Base-by-base conservation (phyloP, 352 stramenopile genomes). In the Pythium folliculosum region DNA sequence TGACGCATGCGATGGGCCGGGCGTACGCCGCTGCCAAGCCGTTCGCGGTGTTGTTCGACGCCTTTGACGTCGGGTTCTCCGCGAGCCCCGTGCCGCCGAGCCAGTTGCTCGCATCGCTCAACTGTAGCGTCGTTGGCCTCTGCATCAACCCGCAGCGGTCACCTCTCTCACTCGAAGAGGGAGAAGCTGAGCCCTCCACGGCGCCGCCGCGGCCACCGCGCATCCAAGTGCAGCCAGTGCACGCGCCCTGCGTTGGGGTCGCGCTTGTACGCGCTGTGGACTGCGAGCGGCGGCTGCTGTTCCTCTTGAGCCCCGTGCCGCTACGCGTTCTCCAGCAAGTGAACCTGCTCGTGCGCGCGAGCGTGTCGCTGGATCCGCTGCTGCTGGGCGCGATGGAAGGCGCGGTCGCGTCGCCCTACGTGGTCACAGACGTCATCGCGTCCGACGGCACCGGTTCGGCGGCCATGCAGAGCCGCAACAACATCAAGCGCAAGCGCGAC, bases 401-500 rank as follows among this genome's bases (percentile, higher is more conserved):
- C n/a, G 55, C 73, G 8, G 68, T 68, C 17, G 75, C 84, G 68
- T 56, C 75, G 53, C 86, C 84, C 14, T 92, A 93, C 70, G 75
- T 82, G 32, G 84, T 93, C 43, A 77, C 77, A 16, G 84, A 93
- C 64, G 78, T 93, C 32, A 69, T 95, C 17, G 54, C 81, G 23
- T 80, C 82, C 8, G 84, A 92, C 48, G 88, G 88, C 65, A 92
- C 88, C 0, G 88, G 88, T 17, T 88, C 88, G 9, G 74, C 75
- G 13, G 78, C 74, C 45, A 95, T 95, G 88, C 82, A 95, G 63
- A 94, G 86, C 66, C 85, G 88, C 61, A 90, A 95, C 71, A 95
- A 94, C 65, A 74, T 95, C 63, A 95, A 95, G 68, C 86, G 88
- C 44, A 95, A 95, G 70, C 84, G 86, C 14, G 86, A 94, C 68